Conservation (phyloP, 78 protist genomes). For the Planoprotostelium fungivorum region DNA sequence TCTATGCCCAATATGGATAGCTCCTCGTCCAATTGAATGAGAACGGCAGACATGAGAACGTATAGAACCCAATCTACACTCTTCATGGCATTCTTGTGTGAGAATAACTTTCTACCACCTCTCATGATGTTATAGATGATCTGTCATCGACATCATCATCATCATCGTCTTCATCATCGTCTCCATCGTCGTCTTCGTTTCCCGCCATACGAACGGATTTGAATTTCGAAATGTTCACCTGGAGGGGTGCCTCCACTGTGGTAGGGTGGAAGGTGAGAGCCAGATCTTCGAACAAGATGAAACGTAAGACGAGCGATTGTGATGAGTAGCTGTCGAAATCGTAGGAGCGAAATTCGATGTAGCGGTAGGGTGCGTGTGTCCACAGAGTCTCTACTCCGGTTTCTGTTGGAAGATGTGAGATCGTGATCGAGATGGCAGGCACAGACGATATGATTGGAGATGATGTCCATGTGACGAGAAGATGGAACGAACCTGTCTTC, state of each 20-base stretch:
- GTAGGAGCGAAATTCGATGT: not conserved
- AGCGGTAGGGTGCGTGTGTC: not conserved
- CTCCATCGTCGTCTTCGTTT: too few species aligned
- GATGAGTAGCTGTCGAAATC: not conserved
- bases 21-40: not conserved
- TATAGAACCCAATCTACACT: not conserved
- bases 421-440: not conserved
- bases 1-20: not conserved
- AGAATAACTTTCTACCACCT: not conserved
- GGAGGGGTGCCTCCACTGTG: not conserved
- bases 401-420: not conserved
- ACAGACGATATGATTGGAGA: not conserved
- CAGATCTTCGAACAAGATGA: not conserved
- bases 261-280: not conserved
- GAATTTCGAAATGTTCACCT: too few species aligned
- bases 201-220: too few species aligned
- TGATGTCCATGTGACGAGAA: not conserved
- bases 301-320: not conserved
- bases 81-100: not conserved
- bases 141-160: too few species aligned
- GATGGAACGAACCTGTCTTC: too few species aligned
- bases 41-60: not conserved
- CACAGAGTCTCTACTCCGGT: not conserved
- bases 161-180: too few species aligned
- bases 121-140: not conserved